Evolutionary conservation across 352 stramenopile species (phyloP), one percentile per base, ranked within the genome.

Genomic region (Phytophthora chlamydospora): DNA sequence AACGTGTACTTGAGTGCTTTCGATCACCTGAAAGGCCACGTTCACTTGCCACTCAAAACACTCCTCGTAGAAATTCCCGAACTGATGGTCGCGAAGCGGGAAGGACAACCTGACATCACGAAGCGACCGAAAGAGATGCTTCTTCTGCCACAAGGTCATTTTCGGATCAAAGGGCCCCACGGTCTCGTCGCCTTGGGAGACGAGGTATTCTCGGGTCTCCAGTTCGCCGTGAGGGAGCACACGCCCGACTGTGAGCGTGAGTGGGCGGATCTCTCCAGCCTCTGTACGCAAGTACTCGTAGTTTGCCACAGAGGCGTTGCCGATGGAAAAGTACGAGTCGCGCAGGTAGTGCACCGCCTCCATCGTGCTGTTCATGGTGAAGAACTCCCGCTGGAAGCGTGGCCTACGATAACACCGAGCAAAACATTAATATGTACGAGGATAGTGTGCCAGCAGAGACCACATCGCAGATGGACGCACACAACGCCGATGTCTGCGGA

Each of bases 21-120:
- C 59, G 14, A 85, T 59, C 32, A 78, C 75, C 31, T 72, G 46
- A 21, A 94, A 72, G 4, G 58, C 62, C 38, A 91, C 57, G 55
- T 81, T 78, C 14, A 96, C 68, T 32, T 75, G 63, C 87, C 87
- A 96, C 52, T 90, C 83, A 60, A 94, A 96, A 55, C 87, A 96
- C 41, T 96, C 87, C 40, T 80, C 64, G 64, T 96, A 96, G 36
- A 84, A 90, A 42, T 78, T 62, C 12, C 86, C 86, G 52, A 86
- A 85, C 62, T 96, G 85, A 9, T 65, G 75, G 38, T 96, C 87
- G 29, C 80, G 78, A 27, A 96, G 56, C 4, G 66, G 62, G 32
- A 96, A 83, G 11, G 68, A 65, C 40, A 94, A 81, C 29, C 55
- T 66, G 16, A 93, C 58, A 10, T 17, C 27, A 0, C 54, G 54